These are phyloP conservation scores for Gremmenia infestans DNA, from an alignment of 2,329 filamentous ascomycete genomes.

Conservation along the genomic window DNA sequence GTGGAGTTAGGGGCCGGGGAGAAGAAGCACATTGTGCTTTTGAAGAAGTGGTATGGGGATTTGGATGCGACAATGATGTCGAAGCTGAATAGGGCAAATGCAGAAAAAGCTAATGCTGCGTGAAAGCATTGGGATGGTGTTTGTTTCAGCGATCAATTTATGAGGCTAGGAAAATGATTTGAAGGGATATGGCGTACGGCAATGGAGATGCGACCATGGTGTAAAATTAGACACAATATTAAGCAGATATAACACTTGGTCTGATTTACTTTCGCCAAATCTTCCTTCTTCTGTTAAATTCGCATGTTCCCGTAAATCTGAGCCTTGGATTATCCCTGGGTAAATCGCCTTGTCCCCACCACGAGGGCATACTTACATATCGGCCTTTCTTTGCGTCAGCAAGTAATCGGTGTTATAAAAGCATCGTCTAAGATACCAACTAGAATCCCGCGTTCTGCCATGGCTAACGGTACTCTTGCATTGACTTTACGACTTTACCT, in stretches of 20 bases:
- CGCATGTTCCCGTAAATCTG: too few species aligned
- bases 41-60: slow-evolving; percentile 42
- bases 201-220: background rate
- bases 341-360: too few species aligned
- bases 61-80: slow-evolving; percentile 43
- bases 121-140: slow-evolving; percentile 8
- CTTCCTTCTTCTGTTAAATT: background rate
- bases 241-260: background rate
- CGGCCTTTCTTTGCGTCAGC: too few species aligned
- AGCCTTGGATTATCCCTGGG: too few species aligned
- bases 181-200: background rate
- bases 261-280: background rate
- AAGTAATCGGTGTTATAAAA: too few species aligned
- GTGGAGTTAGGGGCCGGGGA: slow-evolving; percentile 51
- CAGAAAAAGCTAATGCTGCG: slow-evolving; percentile 15
- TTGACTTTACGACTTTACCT: too few species aligned
- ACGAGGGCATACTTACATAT: too few species aligned
- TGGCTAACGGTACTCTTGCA: too few species aligned
- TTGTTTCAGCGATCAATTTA: background rate
- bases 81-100: slow-evolving; percentile 46
- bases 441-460: too few species aligned
- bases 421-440: too few species aligned
- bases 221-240: background rate
- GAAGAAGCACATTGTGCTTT: slow-evolving; percentile 41
- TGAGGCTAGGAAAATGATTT: background rate